These are phyloP conservation scores for Rubia tinctorum DNA, from an alignment of 305 asterid genomes.

Conservation along the genomic window DNA sequence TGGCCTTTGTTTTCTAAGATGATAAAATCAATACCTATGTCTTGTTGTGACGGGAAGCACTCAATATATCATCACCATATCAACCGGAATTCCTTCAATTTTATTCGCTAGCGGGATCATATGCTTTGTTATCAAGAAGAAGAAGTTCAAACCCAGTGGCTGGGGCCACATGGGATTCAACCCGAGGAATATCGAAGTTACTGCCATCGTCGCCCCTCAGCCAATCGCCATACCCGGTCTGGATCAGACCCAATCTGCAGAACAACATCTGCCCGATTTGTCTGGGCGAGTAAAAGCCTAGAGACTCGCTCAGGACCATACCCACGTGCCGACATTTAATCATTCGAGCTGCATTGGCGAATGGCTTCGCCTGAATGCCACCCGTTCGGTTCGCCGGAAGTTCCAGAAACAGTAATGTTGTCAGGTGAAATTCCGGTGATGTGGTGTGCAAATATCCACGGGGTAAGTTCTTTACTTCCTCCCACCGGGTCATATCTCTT, in stretches of 20 bases:
- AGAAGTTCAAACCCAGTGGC: slow-evolving; percentile 25
- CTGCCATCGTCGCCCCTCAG: not conserved
- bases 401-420: slow-evolving; percentile 7
- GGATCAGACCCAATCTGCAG: slow-evolving; percentile 20
- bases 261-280: slow-evolving; percentile 25
- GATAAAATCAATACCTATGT: no score
- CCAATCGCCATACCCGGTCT: slow-evolving; percentile 6
- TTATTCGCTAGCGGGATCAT: slow-evolving; percentile 40
- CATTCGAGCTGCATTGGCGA: slow-evolving; percentile 26
- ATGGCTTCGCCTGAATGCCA: slow-evolving; percentile 27
- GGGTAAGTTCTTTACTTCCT: no score
- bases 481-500: no score
- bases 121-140: slow-evolving; percentile 38
- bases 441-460: no score
- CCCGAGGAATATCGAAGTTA: slow-evolving; percentile 1
- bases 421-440: no score
- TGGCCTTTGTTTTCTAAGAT: no score
- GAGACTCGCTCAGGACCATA: slow-evolving; percentile 20
- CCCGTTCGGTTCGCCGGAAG: slow-evolving; percentile 30
- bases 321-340: slow-evolving; percentile 25
- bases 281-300: slow-evolving; percentile 21
- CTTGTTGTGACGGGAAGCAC: slow-evolving; percentile 29
- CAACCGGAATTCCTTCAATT: slow-evolving; percentile 58
- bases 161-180: slow-evolving; percentile 9
- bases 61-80: slow-evolving; percentile 48